Conservation (phyloP, 129 eudicot species). For the Flaveria trinervia region DNA sequence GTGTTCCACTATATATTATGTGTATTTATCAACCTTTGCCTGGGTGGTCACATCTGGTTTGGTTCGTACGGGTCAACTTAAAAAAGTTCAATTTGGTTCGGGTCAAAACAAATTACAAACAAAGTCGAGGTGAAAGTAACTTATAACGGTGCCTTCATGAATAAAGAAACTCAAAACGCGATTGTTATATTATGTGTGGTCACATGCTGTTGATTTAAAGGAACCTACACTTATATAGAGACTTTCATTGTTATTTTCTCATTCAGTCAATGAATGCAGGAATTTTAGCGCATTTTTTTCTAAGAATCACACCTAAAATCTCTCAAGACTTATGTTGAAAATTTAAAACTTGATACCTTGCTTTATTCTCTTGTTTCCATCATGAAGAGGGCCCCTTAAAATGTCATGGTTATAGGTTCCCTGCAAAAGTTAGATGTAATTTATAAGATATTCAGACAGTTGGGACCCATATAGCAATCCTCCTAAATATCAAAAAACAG, state of each 20-base stretch:
- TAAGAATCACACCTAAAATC: slow-evolving; percentile 60
- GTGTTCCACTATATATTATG: too few species aligned
- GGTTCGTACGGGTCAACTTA: too few species aligned
- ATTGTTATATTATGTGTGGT: neutral
- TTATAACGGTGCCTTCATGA: slow-evolving; percentile 71
- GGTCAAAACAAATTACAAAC: too few species aligned
- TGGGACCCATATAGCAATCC: too few species aligned
- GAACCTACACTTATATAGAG: slow-evolving; percentile 55
- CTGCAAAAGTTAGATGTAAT: too few species aligned
- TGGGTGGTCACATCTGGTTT: too few species aligned
- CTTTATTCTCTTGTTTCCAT: slow-evolving; percentile 65
- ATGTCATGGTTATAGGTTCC: too few species aligned
- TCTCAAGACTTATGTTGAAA: slow-evolving; percentile 62
- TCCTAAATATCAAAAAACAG: too few species aligned
- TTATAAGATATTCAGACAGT: too few species aligned
- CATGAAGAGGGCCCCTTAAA: slow-evolving; percentile 38
- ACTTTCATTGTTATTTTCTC: slow-evolving; percentile 40
- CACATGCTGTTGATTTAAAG: neutral
- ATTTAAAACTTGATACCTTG: slow-evolving; percentile 59
- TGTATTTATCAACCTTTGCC: too few species aligned
- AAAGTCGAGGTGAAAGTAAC: slow-evolving; percentile 41
- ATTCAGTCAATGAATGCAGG: slow-evolving; percentile 45
- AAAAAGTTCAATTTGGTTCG: too few species aligned
- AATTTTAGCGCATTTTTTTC: slow-evolving; percentile 59
- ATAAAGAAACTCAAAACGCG: neutral